Percentiles rank a stretch among this genome's conserved stretches.
Evolutionary conservation across 495 filamentous ascomycete genomes (phyloP).

Genomic region (Bryoglossum gracile): DNA sequence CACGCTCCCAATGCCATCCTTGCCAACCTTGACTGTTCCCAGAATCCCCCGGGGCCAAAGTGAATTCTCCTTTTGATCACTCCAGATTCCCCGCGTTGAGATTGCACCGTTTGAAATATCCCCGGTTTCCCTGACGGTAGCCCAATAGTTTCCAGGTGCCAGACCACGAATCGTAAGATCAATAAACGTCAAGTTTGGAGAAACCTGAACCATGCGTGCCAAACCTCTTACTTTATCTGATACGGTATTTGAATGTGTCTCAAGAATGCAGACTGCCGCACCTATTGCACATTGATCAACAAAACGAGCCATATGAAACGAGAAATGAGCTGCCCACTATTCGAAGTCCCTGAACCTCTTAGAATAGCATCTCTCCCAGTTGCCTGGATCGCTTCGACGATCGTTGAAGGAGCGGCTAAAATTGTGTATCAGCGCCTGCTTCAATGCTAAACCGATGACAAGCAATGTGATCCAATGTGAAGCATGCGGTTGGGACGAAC

Average conservation of each 20-base stretch:
- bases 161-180: conserved; percentile 85
- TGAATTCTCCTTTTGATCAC: conserved; percentile 42
- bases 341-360: conserved; percentile 75
- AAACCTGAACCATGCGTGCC: conserved; percentile 74
- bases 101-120: conserved; percentile 78
- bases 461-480: neutral
- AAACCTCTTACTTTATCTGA: conserved; percentile 65
- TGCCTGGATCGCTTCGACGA: conserved; percentile 78
- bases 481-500: conserved; percentile 35
- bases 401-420: conserved; percentile 72
- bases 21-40: conserved; percentile 65
- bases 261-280: conserved; percentile 93
- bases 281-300: conserved; percentile 38
- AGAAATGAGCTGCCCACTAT: conserved; percentile 51
- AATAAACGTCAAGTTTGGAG: conserved; percentile 65
- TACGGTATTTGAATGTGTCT: conserved; percentile 63
- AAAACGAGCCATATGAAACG: conserved; percentile 5
- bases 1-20: conserved; percentile 59
- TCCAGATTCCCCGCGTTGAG: conserved; percentile 80
- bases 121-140: conserved; percentile 77
- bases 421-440: conserved; percentile 7
- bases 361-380: conserved; percentile 93
- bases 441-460: conserved; percentile 2
- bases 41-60: conserved; percentile 57
- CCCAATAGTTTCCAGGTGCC: conserved; percentile 71